A percentile compares a stretch with the other conserved stretches of the same genome.
These are phyloP conservation scores for Leptoxyphium fumago DNA, from an alignment of 2,329 filamentous ascomycete genomes.

Conservation along the genomic window DNA sequence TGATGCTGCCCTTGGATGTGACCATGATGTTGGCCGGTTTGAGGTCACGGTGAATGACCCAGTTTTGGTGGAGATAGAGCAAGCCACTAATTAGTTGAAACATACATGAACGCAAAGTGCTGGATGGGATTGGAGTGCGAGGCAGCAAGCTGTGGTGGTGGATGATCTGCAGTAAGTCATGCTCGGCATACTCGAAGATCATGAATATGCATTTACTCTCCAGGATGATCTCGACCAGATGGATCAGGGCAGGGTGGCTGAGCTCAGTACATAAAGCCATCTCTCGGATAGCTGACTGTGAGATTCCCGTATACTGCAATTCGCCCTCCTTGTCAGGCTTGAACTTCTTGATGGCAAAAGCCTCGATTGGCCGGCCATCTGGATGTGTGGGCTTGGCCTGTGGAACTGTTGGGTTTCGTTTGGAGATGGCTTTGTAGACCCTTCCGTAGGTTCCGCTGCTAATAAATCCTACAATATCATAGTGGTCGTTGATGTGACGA, in stretches of 20 bases:
- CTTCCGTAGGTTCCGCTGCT: slow-evolving; percentile 95
- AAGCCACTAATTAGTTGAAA: slow-evolving; percentile 92
- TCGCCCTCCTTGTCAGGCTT: slow-evolving; percentile 98
- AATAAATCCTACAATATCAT: slow-evolving; percentile 96
- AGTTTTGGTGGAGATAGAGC: slow-evolving; percentile 88
- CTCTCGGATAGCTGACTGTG: slow-evolving; percentile 89
- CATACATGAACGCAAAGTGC: slow-evolving; percentile 84
- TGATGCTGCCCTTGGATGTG: slow-evolving; percentile 74
- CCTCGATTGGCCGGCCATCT: slow-evolving; percentile 38
- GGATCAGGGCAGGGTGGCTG: slow-evolving; percentile 75
- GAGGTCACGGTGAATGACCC: slow-evolving; percentile 91
- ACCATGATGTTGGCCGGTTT: slow-evolving; percentile 99
- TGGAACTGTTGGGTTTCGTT: slow-evolving; percentile 50
- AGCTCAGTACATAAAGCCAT: slow-evolving; percentile 95
- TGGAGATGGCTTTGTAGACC: slow-evolving; percentile 89
- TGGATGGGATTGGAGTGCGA: slow-evolving; percentile 72
- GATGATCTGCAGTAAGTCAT: slow-evolving; percentile 93
- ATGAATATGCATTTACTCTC: slow-evolving; percentile 99
- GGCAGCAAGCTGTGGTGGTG: slow-evolving; percentile 90
- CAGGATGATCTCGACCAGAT: slow-evolving; percentile 84
- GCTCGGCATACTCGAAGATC: slow-evolving; percentile 97
- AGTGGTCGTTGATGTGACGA: slow-evolving; percentile 79
- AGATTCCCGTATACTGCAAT: slow-evolving; percentile 92
- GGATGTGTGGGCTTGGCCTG: slow-evolving; percentile 13
- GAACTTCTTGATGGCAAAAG: slow-evolving; percentile 98